A percentile compares a stretch with the other conserved stretches of the same genome.
phyloP scores from a whole-genome alignment of 83 land plant genomes.

The Thuja plicata region DNA sequence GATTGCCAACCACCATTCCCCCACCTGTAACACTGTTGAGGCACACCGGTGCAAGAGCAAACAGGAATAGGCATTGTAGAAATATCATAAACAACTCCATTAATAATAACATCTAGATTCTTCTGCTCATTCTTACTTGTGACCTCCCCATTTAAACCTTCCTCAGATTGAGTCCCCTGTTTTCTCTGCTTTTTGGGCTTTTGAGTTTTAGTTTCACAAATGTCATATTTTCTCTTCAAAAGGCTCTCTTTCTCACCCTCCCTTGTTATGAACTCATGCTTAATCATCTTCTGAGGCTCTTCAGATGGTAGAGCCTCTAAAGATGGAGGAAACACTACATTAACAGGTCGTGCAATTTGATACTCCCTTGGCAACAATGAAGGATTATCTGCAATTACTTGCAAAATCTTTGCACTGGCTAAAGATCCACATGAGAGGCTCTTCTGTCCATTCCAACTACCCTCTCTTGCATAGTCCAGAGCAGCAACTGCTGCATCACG shows the following conservation, averaged over 20 bases:
- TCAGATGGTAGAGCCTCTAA: constrained; percentile 33
- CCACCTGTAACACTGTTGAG: constrained; percentile 84
- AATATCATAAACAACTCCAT: constrained; percentile 61
- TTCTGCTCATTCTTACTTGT: constrained; percentile 36
- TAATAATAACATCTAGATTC: constrained; percentile 42
- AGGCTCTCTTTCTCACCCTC: constrained; percentile 22
- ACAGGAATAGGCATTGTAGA: constrained; percentile 70
- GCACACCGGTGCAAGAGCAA: constrained; percentile 70
- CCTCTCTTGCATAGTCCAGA: constrained; percentile 40
- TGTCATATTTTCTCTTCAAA: constrained; percentile 38
- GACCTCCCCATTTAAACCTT: constrained; percentile 19
- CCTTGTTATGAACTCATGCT: constrained; percentile 15
- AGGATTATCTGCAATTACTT: constrained; percentile 33
- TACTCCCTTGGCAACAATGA: constrained; percentile 10
- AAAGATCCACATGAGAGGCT: constrained; percentile 10
- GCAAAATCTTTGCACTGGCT: constrained; percentile 30
- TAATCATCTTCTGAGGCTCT: constrained; percentile 17
- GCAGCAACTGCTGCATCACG: constrained; percentile 27
- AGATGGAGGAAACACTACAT: constrained; percentile 21
- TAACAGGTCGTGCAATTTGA: constrained; percentile 15
- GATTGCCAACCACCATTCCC: constrained; percentile 92
- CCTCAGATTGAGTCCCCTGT: constrained; percentile 30
- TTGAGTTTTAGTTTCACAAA: constrained; percentile 22
- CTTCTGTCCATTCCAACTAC: constrained; percentile 47
- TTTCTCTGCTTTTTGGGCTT: constrained; percentile 47